Evolutionary conservation across 2,329 filamentous ascomycete genomes (phyloP).

Genomic region (Dactylella cylindrospora): DNA sequence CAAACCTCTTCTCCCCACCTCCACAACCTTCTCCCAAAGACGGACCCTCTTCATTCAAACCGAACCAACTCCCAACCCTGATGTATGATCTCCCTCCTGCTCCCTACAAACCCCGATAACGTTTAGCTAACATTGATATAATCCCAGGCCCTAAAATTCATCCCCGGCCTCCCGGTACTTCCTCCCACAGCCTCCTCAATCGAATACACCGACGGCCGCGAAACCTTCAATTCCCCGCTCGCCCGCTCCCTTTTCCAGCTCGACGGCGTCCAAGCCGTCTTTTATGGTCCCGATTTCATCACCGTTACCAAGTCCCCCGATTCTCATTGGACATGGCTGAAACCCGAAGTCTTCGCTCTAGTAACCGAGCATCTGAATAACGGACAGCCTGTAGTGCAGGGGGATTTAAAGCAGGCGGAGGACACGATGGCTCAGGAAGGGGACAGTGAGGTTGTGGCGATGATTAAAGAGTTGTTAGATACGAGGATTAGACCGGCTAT

Average conservation of each 20-base stretch:
- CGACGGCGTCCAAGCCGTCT: conserved; percentile 90
- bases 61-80: conserved; percentile 88
- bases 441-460: conserved; percentile 89
- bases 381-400: conserved; percentile 76
- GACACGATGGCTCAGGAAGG: conserved; percentile 58
- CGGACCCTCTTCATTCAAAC: conserved; percentile 88
- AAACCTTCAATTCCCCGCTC: conserved; percentile 86
- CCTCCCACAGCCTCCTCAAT: conserved; percentile 76
- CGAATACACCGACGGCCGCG: conserved; percentile 86
- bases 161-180: conserved; percentile 83
- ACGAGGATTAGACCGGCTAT: conserved; percentile 93
- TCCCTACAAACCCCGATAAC: not conserved
- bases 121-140: conserved; percentile 24
- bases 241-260: conserved; percentile 88
- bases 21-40: not conserved
- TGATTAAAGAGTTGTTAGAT: conserved; percentile 98
- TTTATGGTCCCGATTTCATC: conserved; percentile 94
- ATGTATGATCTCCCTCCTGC: conserved; percentile 56
- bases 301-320: conserved; percentile 89
- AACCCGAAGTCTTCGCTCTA: conserved; percentile 89
- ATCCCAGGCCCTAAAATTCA: conserved; percentile 76
- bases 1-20: not conserved
- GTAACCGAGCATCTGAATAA: conserved; percentile 90
- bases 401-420: conserved; percentile 54
- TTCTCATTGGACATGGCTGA: conserved; percentile 90